These are phyloP conservation scores for Phytophthora fragariaefolia DNA, from an alignment of 352 stramenopile species.

Conservation along the genomic window DNA sequence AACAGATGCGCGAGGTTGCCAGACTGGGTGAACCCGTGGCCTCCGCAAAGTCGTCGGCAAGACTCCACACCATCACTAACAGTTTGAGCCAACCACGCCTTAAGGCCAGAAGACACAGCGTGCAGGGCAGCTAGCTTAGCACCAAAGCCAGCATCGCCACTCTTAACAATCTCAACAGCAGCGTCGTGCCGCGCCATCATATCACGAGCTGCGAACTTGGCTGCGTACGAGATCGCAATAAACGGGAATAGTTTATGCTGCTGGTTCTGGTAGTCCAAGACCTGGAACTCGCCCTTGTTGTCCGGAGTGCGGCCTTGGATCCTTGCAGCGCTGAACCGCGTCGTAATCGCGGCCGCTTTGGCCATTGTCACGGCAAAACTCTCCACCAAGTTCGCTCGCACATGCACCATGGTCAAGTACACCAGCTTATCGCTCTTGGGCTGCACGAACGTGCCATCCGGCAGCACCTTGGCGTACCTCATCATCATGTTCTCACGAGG, in stretches of 20 bases:
- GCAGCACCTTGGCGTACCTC: conserved; percentile 44
- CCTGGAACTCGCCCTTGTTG: conserved; percentile 49
- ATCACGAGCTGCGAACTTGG: conserved; percentile 37
- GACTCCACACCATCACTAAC: conserved; percentile 56
- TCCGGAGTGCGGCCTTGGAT: conserved; percentile 43
- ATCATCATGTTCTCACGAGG: conserved; percentile 34
- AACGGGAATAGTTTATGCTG: conserved; percentile 49
- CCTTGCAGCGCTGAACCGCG: conserved; percentile 49
- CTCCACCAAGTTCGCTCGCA: conserved; percentile 37
- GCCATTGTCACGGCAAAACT: conserved; percentile 5
- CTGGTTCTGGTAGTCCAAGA: conserved; percentile 64
- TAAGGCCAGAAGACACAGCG: conserved; percentile 59
- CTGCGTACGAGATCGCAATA: conserved; percentile 41
- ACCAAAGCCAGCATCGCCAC: conserved; percentile 40
- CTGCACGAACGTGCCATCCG: conserved; percentile 64
- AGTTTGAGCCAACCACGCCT: conserved; percentile 54
- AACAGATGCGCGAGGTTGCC: conserved; percentile 44
- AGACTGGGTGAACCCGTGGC: conserved; percentile 47
- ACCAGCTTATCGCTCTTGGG: conserved; percentile 70
- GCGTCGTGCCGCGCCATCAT: conserved; percentile 46
- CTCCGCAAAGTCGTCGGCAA: conserved; percentile 53
- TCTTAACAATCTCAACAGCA: conserved; percentile 44
- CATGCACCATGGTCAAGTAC: conserved; percentile 59
- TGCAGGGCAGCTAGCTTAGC: conserved; percentile 59
- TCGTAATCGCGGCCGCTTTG: conserved; percentile 44